phyloP scores from a whole-genome alignment of 1,284 basidiomycete genomes.

The Pseudozyma sp. region DNA sequence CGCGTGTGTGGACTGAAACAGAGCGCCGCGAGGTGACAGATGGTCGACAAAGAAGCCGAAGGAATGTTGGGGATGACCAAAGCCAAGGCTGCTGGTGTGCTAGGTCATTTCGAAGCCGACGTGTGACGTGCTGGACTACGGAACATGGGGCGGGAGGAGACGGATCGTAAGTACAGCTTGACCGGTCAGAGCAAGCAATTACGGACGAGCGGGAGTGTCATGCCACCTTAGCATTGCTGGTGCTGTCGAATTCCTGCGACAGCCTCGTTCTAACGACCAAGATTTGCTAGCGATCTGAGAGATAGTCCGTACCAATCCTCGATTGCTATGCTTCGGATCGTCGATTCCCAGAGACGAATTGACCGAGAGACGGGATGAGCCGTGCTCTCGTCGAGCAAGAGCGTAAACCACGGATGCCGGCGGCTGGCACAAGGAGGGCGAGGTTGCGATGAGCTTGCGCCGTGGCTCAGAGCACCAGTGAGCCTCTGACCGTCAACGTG shows the following conservation, averaged over 20 bases:
- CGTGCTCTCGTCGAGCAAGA: neutral
- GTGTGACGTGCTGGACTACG: neutral
- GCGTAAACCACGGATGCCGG: neutral
- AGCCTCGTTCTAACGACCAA: too few species aligned
- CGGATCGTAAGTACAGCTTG: too few species aligned
- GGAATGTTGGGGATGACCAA: neutral
- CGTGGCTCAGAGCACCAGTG: neutral
- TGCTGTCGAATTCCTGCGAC: conserved; percentile 4
- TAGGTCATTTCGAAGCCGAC: conserved; percentile 10
- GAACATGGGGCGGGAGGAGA: too few species aligned
- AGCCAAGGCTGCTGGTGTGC: neutral
- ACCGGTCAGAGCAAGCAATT: too few species aligned
- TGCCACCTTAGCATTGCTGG: neutral
- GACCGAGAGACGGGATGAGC: too few species aligned
- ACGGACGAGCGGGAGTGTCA: neutral
- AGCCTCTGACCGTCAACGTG: conserved; percentile 4
- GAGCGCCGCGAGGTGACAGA: neutral
- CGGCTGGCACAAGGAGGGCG: neutral
- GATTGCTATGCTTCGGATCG: too few species aligned
- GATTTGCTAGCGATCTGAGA: too few species aligned
- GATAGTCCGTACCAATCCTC: too few species aligned
- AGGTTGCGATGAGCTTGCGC: neutral
- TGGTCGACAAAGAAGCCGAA: neutral
- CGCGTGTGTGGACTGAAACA: too few species aligned
- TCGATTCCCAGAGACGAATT: too few species aligned